Percentiles rank a stretch among this genome's conserved stretches.
Evolutionary conservation across 176 grass and related monocot species (phyloP).

Genomic region (Tillandsia fasciculata): DNA sequence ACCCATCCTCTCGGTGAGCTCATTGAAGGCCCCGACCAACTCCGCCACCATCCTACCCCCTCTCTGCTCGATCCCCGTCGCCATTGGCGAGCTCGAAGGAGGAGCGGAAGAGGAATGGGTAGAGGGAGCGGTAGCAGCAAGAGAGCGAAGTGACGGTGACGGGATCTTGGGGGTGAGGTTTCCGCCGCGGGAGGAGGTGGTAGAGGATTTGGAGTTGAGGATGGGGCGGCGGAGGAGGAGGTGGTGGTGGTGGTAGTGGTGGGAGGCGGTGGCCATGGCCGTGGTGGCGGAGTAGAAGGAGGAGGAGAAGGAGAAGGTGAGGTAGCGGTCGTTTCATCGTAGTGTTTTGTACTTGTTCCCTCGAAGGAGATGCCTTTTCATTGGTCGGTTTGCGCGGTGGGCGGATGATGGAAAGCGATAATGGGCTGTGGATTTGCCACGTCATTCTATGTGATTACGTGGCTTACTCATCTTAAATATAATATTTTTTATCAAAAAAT

Average conservation of each 20-base stretch:
- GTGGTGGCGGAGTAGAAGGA: background rate
- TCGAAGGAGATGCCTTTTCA: background rate
- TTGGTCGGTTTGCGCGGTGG: too few relatives aligned
- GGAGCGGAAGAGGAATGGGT: conserved; percentile 13
- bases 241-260: conserved; percentile 9
- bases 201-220: conserved; percentile 11
- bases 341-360: background rate
- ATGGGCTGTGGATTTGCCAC: too few relatives aligned
- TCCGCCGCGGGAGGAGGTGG: background rate
- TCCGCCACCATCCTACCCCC: conserved; percentile 83
- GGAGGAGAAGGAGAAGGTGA: conserved; percentile 19
- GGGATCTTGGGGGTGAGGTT: conserved; percentile 6
- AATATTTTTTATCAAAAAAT: too few relatives aligned
- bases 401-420: too few relatives aligned
- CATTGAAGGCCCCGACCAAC: conserved; percentile 81
- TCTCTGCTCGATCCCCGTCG: conserved; percentile 16
- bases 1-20: conserved; percentile 67
- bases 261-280: conserved; percentile 16
- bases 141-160: background rate
- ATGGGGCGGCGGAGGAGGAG: background rate
- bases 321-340: background rate
- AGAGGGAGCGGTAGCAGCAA: conserved; percentile 18
- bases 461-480: too few relatives aligned
- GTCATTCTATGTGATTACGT: too few relatives aligned
- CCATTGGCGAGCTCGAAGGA: background rate